Evolutionary conservation across 306 rosid species (phyloP).

Genomic region (Mimosa pudica): DNA sequence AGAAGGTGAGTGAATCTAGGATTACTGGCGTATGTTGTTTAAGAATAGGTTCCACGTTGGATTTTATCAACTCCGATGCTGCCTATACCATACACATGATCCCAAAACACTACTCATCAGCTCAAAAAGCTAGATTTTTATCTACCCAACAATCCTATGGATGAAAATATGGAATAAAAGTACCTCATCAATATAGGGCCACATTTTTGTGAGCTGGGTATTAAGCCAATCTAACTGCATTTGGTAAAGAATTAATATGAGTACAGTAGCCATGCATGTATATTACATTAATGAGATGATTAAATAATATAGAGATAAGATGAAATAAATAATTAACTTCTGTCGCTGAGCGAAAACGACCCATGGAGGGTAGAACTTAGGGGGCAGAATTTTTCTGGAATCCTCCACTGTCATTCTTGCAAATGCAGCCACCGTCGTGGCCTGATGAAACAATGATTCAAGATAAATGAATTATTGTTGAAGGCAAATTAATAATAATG

Average conservation of each 20-base stretch:
- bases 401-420: slow-evolving; percentile 89
- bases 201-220: slow-evolving; percentile 57
- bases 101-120: background rate
- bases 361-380: slow-evolving; percentile 77
- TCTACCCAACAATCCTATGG: background rate
- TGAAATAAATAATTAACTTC: slow-evolving; percentile 59
- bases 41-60: slow-evolving; percentile 73
- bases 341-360: slow-evolving; percentile 74
- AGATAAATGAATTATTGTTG: background rate
- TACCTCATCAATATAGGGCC: slow-evolving; percentile 88
- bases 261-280: background rate
- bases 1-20: slow-evolving; percentile 76
- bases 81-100: slow-evolving; percentile 55
- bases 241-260: slow-evolving; percentile 38
- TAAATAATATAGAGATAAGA: background rate
- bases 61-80: slow-evolving; percentile 76
- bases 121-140: background rate
- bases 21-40: slow-evolving; percentile 71
- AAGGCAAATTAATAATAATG: background rate
- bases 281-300: no score
- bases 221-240: slow-evolving; percentile 88
- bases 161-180: slow-evolving; percentile 29
- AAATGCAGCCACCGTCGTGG: slow-evolving; percentile 68
- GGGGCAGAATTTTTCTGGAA: slow-evolving; percentile 69
- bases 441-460: slow-evolving; percentile 39